Conservation (phyloP, 805 yeast species). For the Kazachstania martiniae region DNA sequence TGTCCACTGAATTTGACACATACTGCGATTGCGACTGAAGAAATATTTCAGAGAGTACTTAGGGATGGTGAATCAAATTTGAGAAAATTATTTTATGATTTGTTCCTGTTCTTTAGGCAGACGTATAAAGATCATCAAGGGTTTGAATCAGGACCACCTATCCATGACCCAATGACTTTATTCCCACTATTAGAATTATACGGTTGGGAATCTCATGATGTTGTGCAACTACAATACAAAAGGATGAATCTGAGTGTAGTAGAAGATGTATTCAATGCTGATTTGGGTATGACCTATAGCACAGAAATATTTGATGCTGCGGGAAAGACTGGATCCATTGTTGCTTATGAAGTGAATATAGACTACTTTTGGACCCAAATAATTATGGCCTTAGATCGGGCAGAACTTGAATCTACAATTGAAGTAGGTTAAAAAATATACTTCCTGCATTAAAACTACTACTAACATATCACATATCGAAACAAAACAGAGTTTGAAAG, state of each 20-base stretch:
- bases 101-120: conserved; percentile 40
- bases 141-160: conserved; percentile 52
- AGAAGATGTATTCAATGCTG: conserved; percentile 34
- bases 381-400: conserved; percentile 28
- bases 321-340: conserved; percentile 28
- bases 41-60: conserved; percentile 31
- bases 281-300: conserved; percentile 40
- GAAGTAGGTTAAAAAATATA: no score
- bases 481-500: no score
- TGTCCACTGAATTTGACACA: conserved; percentile 66
- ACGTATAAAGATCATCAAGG: conserved; percentile 35
- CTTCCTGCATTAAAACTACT: no score
- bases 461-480: no score
- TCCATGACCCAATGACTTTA: conserved; percentile 73
- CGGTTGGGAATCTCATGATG: conserved; percentile 17
- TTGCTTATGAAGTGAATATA: conserved; percentile 32
- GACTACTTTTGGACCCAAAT: conserved; percentile 38
- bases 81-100: conserved; percentile 43
- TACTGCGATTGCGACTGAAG: conserved; percentile 37
- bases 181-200: conserved; percentile 43
- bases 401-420: conserved; percentile 25
- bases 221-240: conserved; percentile 11
- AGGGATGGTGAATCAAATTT: conserved; percentile 33
- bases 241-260: conserved; percentile 20
- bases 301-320: conserved; percentile 1